Evolutionary conservation across 352 stramenopile species (phyloP).

Genomic region (Pilasporangium apinafurcum): DNA sequence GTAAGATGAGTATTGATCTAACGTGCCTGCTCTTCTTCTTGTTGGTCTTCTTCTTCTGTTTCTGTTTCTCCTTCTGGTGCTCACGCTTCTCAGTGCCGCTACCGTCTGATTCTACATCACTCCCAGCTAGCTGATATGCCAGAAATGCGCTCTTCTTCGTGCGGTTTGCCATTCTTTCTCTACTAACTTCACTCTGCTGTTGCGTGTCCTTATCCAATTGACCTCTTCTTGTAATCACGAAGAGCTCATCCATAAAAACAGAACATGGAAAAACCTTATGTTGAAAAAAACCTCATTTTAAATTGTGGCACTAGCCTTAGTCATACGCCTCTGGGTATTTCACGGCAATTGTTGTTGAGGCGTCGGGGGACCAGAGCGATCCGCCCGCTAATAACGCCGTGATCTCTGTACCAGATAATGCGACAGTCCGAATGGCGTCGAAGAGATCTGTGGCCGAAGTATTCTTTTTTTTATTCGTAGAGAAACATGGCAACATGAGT

Average conservation of each 20-base stretch:
- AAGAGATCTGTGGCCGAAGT: conserved; percentile 62
- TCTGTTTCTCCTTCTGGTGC: conserved; percentile 54
- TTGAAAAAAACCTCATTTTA: conserved; percentile 3
- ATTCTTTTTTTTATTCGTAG: conserved; percentile 25
- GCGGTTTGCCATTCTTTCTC: conserved; percentile 29
- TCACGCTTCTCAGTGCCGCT: conserved; percentile 48
- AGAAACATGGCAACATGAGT: background rate
- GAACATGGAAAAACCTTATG: conserved; percentile 5
- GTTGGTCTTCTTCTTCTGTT: conserved; percentile 68
- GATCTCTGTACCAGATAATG: conserved; percentile 69
- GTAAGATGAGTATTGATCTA: no score
- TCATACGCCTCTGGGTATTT: conserved; percentile 80
- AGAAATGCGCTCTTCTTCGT: conserved; percentile 72
- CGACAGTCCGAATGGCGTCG: conserved; percentile 50
- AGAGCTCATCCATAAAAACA: background rate
- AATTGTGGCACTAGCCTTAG: conserved; percentile 10
- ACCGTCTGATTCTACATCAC: conserved; percentile 36
- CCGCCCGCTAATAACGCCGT: conserved; percentile 56
- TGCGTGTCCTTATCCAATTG: background rate
- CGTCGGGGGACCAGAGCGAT: conserved; percentile 72
- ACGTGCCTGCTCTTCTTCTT: conserved; percentile 61
- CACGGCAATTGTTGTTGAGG: conserved; percentile 43
- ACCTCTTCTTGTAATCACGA: background rate
- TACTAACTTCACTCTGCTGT: no score
- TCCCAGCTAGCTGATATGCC: conserved; percentile 39